These are phyloP conservation scores for Puccinia horiana DNA, from an alignment of 1,284 basidiomycete species.

Conservation along the genomic window DNA sequence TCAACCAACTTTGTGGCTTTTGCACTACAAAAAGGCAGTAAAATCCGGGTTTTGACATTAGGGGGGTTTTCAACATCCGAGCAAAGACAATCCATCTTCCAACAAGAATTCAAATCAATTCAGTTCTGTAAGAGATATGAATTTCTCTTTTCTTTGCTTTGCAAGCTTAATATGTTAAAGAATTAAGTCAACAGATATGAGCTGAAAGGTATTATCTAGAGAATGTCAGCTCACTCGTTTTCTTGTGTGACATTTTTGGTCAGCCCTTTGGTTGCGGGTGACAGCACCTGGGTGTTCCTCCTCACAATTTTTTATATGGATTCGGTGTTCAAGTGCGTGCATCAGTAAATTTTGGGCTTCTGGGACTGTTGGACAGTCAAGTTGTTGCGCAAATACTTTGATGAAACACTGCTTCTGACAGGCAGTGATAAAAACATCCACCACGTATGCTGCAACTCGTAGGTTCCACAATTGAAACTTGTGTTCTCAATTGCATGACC, in stretches of 20 bases:
- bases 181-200: not conserved
- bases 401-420: not conserved
- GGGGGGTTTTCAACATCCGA: not conserved
- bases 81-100: not conserved
- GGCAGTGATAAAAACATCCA: slow-evolving; percentile 3
- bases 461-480: not conserved
- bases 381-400: not conserved
- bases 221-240: not conserved
- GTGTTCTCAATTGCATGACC: not conserved
- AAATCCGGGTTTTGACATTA: not conserved
- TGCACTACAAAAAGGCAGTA: not conserved
- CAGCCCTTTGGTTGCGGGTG: not conserved
- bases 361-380: not conserved
- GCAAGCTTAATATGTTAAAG: not conserved
- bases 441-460: slow-evolving; percentile 5
- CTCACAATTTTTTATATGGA: not conserved
- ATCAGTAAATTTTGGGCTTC: not conserved
- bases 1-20: not conserved
- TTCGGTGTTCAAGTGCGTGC: not conserved
- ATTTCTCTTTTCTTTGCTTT: slow-evolving; percentile 1
- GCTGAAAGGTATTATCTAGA: not conserved
- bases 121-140: not conserved
- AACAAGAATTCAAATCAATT: not conserved
- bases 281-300: not conserved
- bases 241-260: not conserved